A percentile compares a stretch with the other conserved stretches of the same genome.
phyloP scores from a whole-genome alignment of 352 stramenopile species.

The Phytopythium vexans region DNA sequence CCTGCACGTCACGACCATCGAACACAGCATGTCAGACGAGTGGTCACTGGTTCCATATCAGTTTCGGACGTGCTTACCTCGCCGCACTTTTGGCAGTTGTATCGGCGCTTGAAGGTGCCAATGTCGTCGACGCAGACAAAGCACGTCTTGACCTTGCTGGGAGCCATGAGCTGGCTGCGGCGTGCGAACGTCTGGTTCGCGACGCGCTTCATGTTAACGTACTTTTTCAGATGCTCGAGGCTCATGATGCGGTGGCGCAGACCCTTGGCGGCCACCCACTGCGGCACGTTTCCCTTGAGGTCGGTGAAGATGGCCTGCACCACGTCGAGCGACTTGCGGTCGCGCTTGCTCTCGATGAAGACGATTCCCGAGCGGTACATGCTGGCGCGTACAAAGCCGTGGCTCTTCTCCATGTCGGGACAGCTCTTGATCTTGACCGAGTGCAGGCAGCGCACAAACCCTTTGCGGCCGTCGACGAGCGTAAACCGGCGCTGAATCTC shows the following conservation, averaged over 20 bases:
- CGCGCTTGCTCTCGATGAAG: slow-evolving; percentile 72
- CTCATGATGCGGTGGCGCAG: slow-evolving; percentile 66
- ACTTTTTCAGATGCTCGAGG: slow-evolving; percentile 76
- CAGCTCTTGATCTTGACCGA: slow-evolving; percentile 87
- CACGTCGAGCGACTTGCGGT: slow-evolving; percentile 68
- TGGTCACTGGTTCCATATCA: neutral
- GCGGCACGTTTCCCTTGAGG: slow-evolving; percentile 72
- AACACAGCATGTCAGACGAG: neutral
- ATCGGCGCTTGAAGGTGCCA: slow-evolving; percentile 73
- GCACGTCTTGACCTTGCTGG: slow-evolving; percentile 72
- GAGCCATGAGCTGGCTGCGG: slow-evolving; percentile 59
- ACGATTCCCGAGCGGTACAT: slow-evolving; percentile 83
- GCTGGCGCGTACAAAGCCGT: slow-evolving; percentile 73
- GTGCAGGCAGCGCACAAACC: slow-evolving; percentile 74
- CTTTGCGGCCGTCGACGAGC: slow-evolving; percentile 45
- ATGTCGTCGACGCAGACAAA: slow-evolving; percentile 83
- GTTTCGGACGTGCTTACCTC: no score
- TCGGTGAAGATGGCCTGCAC: slow-evolving; percentile 83
- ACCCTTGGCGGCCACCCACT: slow-evolving; percentile 62
- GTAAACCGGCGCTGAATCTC: slow-evolving; percentile 74
- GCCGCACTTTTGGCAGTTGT: slow-evolving; percentile 84
- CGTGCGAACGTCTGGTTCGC: slow-evolving; percentile 71
- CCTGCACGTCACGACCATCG: slow-evolving; percentile 14
- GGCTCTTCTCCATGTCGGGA: slow-evolving; percentile 75
- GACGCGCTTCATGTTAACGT: slow-evolving; percentile 77